Percentiles rank a stretch among this genome's conserved stretches.
phyloP scores from a whole-genome alignment of 164 flowering plant species.

The Vitis amurensis region DNA sequence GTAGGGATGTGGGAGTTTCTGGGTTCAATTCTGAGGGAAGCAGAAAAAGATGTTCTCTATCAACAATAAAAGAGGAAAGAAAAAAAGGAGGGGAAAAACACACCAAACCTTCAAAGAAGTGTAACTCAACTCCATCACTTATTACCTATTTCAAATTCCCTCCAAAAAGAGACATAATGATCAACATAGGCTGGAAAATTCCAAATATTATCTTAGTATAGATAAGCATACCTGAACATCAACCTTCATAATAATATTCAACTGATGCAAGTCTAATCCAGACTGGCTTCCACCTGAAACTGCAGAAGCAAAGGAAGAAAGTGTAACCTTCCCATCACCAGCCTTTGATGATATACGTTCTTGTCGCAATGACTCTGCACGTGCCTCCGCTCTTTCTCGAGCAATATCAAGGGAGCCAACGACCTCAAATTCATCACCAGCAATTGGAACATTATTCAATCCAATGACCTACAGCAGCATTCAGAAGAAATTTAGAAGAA shows the following conservation, averaged over 20 bases:
- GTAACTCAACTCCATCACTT: too few species aligned
- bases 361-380: constrained; percentile 52
- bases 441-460: constrained; percentile 77
- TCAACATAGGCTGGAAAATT: background rate
- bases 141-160: too few species aligned
- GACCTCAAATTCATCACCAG: constrained; percentile 93
- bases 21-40: too few species aligned
- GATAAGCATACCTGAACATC: constrained; percentile 77
- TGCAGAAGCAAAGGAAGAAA: constrained; percentile 88
- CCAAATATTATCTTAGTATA: background rate
- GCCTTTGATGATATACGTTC: constrained; percentile 80
- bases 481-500: constrained; percentile 4
- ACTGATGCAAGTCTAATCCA: constrained; percentile 89
- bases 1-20: too few species aligned
- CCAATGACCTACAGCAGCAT: constrained; percentile 63
- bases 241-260: constrained; percentile 86
- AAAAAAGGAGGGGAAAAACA: too few species aligned
- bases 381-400: constrained; percentile 71
- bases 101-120: too few species aligned
- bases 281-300: constrained; percentile 67
- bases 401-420: constrained; percentile 79
- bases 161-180: too few species aligned
- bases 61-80: too few species aligned
- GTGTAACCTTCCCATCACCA: constrained; percentile 84
- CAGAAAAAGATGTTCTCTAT: too few species aligned